Conservation (phyloP, 73 alveolate genomes). For the Paraurostyla sp. region DNA sequence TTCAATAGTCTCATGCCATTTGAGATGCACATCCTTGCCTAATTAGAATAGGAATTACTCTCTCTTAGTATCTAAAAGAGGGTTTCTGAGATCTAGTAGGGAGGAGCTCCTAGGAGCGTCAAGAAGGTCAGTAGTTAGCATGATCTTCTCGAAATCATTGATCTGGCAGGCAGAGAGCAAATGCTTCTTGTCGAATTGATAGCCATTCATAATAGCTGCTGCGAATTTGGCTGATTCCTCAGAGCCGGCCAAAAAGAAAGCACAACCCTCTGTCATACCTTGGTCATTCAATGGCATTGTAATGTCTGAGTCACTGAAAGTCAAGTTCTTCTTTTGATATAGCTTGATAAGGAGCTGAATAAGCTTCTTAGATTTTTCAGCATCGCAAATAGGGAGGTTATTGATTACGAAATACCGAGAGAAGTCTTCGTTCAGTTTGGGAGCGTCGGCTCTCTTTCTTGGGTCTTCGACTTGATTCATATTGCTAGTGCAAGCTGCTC, state of each 20-base stretch:
- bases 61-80: constrained; percentile 53
- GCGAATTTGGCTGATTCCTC: constrained; percentile 65
- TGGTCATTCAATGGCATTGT: constrained; percentile 42
- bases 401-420: constrained; percentile 58
- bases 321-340: constrained; percentile 48
- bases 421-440: constrained; percentile 67
- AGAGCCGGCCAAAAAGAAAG: constrained; percentile 53
- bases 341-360: constrained; percentile 42
- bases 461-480: constrained; percentile 27
- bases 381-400: constrained; percentile 62
- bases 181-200: constrained; percentile 64
- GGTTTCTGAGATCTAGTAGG: constrained; percentile 51
- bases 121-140: constrained; percentile 30
- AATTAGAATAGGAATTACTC: constrained; percentile 60
- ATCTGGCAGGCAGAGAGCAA: constrained; percentile 38
- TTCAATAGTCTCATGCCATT: constrained; percentile 28
- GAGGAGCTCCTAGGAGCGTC: constrained; percentile 49
- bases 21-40: constrained; percentile 37
- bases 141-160: constrained; percentile 66
- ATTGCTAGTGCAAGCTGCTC: constrained; percentile 5
- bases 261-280: constrained; percentile 59
- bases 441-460: constrained; percentile 27
- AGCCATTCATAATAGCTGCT: constrained; percentile 62
- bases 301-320: constrained; percentile 28
- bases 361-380: constrained; percentile 59